phyloP scores from a whole-genome alignment of 2,329 filamentous ascomycete species.

The Lecanicillium sp. region DNA sequence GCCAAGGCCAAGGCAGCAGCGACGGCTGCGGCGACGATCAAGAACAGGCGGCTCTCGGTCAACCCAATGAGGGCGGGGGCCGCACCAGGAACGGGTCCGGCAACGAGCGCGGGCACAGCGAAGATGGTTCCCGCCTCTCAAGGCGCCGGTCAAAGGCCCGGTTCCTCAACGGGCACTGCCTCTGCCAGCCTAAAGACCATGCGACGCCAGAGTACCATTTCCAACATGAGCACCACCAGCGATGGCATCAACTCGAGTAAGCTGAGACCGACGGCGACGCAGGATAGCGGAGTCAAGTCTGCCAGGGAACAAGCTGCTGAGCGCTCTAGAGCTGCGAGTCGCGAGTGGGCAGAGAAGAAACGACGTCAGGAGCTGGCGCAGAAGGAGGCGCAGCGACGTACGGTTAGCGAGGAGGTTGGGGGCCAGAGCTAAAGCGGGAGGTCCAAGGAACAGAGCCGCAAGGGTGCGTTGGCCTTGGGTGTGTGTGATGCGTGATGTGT shows the following conservation, averaged over 20 bases:
- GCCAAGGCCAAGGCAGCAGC: constrained; percentile 16
- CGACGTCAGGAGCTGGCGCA: constrained; percentile 32
- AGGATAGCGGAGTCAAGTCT: constrained; percentile 46
- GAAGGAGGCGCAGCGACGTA: constrained; percentile 2
- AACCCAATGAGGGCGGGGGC: constrained; percentile 21
- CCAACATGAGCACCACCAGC: no score
- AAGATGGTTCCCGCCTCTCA: not conserved
- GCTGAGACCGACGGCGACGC: constrained; percentile 45
- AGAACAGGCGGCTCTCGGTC: constrained; percentile 20
- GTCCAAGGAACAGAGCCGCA: no score
- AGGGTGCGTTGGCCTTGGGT: no score
- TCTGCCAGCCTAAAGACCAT: constrained; percentile 6
- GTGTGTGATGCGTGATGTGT: no score
- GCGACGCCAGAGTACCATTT: constrained; percentile 14
- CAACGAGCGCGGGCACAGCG: no score
- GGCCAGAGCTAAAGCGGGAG: not conserved
- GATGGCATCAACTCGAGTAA: constrained; percentile 32
- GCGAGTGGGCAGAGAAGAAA: constrained; percentile 58
- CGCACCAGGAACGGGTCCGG: no score
- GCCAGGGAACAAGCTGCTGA: constrained; percentile 57
- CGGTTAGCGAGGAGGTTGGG: not conserved
- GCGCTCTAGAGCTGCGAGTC: constrained; percentile 50
- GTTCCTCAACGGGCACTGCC: not conserved
- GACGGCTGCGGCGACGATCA: constrained; percentile 11
- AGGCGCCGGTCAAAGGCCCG: not conserved